A percentile compares a stretch with the other conserved stretches of the same genome.
These are phyloP conservation scores for Pythium coloratum DNA, from an alignment of 352 stramenopile genomes.

Conservation along the genomic window DNA sequence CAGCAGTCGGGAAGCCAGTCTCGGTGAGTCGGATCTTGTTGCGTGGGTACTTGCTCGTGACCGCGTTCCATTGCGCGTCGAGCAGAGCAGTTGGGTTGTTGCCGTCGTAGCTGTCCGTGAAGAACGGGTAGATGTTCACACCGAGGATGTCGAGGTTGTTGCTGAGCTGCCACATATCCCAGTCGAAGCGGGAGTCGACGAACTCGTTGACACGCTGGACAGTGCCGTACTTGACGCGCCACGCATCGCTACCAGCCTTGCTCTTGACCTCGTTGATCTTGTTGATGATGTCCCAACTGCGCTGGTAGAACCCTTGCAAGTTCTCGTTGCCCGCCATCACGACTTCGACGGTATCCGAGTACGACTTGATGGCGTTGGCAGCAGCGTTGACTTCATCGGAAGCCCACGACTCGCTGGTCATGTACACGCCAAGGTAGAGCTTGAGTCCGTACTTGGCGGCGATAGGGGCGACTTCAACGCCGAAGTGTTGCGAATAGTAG, in stretches of 20 bases:
- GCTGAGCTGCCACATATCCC: conserved; percentile 17
- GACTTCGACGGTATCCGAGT: conserved; percentile 41
- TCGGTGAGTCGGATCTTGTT: conserved; percentile 38
- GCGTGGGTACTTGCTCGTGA: conserved; percentile 21
- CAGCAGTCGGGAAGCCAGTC: conserved; percentile 34
- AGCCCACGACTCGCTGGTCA: conserved; percentile 50
- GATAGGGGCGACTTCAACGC: conserved; percentile 46
- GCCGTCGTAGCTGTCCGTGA: conserved; percentile 31
- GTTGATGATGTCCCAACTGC: conserved; percentile 27
- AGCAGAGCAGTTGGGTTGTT: conserved; percentile 27
- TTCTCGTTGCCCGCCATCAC: conserved; percentile 55
- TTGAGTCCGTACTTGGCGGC: conserved; percentile 51
- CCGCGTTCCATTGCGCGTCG: conserved; percentile 27
- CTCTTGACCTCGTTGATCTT: conserved; percentile 37
- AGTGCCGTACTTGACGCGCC: conserved; percentile 33
- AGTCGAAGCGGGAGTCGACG: conserved; percentile 23
- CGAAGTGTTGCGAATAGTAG: conserved; percentile 59
- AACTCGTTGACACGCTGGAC: conserved; percentile 33
- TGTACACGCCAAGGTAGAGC: conserved; percentile 57
- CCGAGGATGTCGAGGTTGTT: conserved; percentile 26
- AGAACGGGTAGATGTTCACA: conserved; percentile 49
- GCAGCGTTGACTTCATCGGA: conserved; percentile 39
- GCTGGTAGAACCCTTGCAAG: conserved; percentile 19
- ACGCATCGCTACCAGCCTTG: conserved; percentile 23
- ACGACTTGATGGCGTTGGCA: conserved; percentile 41